Percentiles rank a stretch among this genome's conserved stretches.
phyloP scores from a whole-genome alignment of 2,329 filamentous ascomycete species.

The Westerdykella aurantiaca region DNA sequence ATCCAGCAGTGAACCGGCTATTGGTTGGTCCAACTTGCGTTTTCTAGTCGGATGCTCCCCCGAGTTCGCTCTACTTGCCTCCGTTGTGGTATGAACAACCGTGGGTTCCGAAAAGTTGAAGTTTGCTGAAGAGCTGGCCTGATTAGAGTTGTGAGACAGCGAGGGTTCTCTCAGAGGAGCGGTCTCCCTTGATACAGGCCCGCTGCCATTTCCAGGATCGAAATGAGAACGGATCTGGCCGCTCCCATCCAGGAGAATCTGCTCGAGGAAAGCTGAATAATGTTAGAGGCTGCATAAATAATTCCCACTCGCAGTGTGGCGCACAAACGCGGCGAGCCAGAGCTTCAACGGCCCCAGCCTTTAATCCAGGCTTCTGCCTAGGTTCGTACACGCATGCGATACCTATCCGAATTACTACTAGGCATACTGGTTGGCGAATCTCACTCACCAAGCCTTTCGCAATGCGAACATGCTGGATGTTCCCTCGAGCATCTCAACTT shows the following conservation, averaged over 20 bases:
- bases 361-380: constrained; percentile 31
- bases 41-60: constrained; percentile 10
- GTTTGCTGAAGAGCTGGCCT: no score
- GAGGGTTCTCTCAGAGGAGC: not conserved
- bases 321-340: constrained; percentile 30
- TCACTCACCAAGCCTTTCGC: constrained; percentile 26
- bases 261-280: constrained; percentile 22
- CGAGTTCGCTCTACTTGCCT: not conserved
- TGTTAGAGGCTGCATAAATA: constrained; percentile 8
- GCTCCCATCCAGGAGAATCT: constrained; percentile 24
- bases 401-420: constrained; percentile 15
- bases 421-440: not conserved
- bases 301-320: not conserved
- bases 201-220: constrained; percentile 5
- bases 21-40: constrained; percentile 17
- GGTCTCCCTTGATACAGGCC: not conserved
- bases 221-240: constrained; percentile 23
- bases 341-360: constrained; percentile 30
- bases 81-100: not conserved
- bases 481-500: constrained; percentile 30
- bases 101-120: no score
- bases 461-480: constrained; percentile 28
- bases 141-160: no score
- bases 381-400: constrained; percentile 27
- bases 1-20: constrained; percentile 14